phyloP scores from a whole-genome alignment of 352 stramenopile species.

The Phytopythium vexans region DNA sequence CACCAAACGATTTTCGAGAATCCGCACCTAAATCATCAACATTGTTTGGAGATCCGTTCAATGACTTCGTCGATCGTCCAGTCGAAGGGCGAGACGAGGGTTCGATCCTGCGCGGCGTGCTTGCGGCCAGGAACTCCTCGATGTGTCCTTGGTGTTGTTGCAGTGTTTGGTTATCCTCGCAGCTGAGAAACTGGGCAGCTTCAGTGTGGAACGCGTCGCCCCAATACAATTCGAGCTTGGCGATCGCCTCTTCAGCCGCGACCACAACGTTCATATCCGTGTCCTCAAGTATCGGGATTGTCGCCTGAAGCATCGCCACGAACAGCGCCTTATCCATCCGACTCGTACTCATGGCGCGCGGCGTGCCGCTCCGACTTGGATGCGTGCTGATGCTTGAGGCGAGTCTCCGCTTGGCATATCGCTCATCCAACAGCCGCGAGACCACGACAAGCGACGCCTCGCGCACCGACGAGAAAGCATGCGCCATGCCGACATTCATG shows the following conservation, averaged over 20 bases:
- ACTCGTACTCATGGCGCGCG: neutral
- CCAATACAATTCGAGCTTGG: constrained; percentile 64
- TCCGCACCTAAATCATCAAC: too few relatives aligned
- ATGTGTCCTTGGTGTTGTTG: constrained; percentile 45
- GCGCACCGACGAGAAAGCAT: constrained; percentile 29
- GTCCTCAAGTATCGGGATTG: constrained; percentile 61
- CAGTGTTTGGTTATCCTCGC: constrained; percentile 58
- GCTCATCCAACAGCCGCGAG: constrained; percentile 53
- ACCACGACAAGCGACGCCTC: constrained; percentile 48
- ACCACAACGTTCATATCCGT: constrained; percentile 53
- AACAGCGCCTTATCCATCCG: constrained; percentile 55
- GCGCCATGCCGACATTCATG: constrained; percentile 57
- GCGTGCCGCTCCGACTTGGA: neutral
- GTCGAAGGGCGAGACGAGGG: neutral
- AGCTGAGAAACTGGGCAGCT: constrained; percentile 53
- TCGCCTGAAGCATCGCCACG: constrained; percentile 49
- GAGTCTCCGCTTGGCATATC: constrained; percentile 19
- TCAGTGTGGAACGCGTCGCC: constrained; percentile 30
- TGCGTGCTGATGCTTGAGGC: constrained; percentile 7
- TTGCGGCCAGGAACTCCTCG: constrained; percentile 36
- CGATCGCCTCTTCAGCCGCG: constrained; percentile 56
- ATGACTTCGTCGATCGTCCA: neutral
- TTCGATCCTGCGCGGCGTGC: neutral
- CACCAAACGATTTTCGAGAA: too few relatives aligned
- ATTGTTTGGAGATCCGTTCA: too few relatives aligned